These are phyloP conservation scores for Globisporangium apiculatum DNA, from an alignment of 352 stramenopile species.

Conservation along the genomic window DNA sequence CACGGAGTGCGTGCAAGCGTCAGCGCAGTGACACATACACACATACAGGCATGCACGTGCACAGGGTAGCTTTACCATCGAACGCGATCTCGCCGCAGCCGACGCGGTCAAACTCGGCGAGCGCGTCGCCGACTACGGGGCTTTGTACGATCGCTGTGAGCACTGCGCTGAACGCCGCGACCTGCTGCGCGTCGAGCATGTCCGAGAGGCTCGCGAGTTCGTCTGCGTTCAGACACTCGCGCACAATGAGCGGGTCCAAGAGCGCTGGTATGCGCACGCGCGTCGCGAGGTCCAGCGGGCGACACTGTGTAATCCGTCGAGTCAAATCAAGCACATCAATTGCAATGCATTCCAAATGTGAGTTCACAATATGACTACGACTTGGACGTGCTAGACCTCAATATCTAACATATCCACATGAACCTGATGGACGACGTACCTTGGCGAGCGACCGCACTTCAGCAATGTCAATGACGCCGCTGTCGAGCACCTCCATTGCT, in stretches of 20 bases:
- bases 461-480: conserved; percentile 58
- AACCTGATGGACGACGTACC: conserved; percentile 5
- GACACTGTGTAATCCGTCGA: neutral
- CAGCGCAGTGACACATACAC: too few species aligned
- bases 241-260: conserved; percentile 12
- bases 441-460: conserved; percentile 60
- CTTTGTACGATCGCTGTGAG: conserved; percentile 44
- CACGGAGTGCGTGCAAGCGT: too few species aligned
- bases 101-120: conserved; percentile 43
- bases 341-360: neutral
- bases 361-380: neutral
- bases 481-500: conserved; percentile 53
- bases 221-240: conserved; percentile 10
- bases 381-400: too few species aligned
- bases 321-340: neutral
- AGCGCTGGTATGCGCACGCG: conserved; percentile 8
- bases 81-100: conserved; percentile 54
- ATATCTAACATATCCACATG: neutral
- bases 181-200: conserved; percentile 20
- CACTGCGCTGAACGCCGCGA: conserved; percentile 13
- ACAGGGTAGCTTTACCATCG: conserved; percentile 20
- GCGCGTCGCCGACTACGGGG: conserved; percentile 22
- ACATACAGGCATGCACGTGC: too few species aligned
- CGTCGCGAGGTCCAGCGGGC: conserved; percentile 3
- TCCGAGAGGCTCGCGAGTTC: conserved; percentile 18